phyloP scores from a whole-genome alignment of 768 basidiomycete species.

The Russula emetica region DNA sequence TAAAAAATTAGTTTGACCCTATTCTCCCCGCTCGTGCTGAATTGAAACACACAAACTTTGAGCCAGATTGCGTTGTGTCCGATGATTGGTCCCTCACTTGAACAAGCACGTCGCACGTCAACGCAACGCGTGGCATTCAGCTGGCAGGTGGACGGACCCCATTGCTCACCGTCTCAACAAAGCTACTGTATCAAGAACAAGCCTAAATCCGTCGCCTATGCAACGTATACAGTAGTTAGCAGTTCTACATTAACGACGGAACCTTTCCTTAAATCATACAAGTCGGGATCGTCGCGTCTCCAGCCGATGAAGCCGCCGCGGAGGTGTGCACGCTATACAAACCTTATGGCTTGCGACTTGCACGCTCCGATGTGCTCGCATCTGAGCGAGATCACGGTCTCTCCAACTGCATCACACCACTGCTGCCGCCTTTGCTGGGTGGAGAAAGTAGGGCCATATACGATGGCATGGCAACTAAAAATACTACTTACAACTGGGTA shows the following conservation, averaged over 20 bases:
- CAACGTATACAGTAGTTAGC: constrained; percentile 17
- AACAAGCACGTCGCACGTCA: constrained; percentile 18
- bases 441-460: constrained; percentile 10
- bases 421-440: constrained; percentile 8
- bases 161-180: constrained; percentile 10
- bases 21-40: constrained; percentile 2
- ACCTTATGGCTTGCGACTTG: constrained; percentile 1
- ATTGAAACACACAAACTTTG: constrained; percentile 3
- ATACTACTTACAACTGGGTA: constrained; percentile 29
- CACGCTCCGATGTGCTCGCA: constrained; percentile 10
- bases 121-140: constrained; percentile 8
- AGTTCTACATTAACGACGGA: constrained; percentile 9
- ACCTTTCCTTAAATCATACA: constrained; percentile 21
- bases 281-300: constrained; percentile 19
- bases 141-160: constrained; percentile 13
- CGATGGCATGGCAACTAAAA: constrained; percentile 13
- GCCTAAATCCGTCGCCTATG: constrained; percentile 22
- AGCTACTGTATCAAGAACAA: constrained; percentile 17
- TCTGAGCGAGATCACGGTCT: constrained; percentile 1
- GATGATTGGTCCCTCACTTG: constrained; percentile 3
- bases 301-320: constrained; percentile 15
- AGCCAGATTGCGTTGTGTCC: constrained; percentile 3
- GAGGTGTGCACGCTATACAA: background rate
- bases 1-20: background rate
- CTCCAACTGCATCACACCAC: background rate